Evolutionary conservation across 257 asterid species (phyloP).

Genomic region (Gynochthodes officinalis): DNA sequence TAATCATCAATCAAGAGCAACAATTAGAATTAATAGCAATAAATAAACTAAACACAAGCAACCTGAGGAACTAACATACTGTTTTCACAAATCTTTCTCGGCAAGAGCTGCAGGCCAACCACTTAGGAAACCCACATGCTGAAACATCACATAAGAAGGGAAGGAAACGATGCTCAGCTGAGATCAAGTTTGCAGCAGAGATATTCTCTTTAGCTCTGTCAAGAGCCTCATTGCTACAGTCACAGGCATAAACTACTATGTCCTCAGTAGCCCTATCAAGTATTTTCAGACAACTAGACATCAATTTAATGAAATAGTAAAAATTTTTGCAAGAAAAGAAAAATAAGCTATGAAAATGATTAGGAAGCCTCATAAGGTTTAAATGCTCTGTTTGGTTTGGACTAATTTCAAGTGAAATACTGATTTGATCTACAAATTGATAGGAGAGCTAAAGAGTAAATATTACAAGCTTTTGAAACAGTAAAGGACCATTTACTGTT

Average conservation of each 20-base stretch:
- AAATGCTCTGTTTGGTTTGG: neutral
- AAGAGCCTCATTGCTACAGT: conserved; percentile 85
- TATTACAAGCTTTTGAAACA: neutral
- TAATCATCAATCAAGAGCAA: neutral
- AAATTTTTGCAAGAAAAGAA: neutral
- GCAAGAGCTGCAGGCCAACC: conserved; percentile 69
- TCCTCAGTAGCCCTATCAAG: conserved; percentile 53
- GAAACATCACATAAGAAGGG: conserved; percentile 79
- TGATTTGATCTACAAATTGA: neutral
- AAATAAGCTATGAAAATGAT: neutral
- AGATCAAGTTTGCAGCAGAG: conserved; percentile 38
- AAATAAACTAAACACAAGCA: conserved; percentile 9
- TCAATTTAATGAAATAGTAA: neutral
- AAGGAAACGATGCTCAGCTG: conserved; percentile 45
- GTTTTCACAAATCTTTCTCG: conserved; percentile 28
- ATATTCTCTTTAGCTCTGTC: conserved; percentile 68
- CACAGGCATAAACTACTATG: conserved; percentile 69
- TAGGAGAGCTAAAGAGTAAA: neutral
- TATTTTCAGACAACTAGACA: neutral
- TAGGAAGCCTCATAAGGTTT: neutral
- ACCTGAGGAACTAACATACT: conserved; percentile 38
- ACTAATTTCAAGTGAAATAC: neutral
- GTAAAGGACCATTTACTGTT: neutral
- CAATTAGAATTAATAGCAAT: neutral
- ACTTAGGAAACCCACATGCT: conserved; percentile 52